Evolutionary conservation across 23 red algal genomes (phyloP).

Genomic region (Chondrus crispus): DNA sequence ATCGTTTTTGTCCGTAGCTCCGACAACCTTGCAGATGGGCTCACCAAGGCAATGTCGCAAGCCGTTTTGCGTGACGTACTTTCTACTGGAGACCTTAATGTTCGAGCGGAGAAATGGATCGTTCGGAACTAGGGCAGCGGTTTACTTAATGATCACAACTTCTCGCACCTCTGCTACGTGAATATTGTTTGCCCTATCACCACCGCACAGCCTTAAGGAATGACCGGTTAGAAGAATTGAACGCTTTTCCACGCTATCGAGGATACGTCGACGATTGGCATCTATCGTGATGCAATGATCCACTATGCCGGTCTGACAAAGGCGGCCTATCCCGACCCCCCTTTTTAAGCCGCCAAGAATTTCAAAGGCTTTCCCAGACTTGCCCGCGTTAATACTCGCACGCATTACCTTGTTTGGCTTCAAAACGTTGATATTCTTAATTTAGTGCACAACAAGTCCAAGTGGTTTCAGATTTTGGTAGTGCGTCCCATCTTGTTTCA

Average conservation of each 20-base stretch:
- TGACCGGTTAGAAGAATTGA: neutral
- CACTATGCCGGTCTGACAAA: neutral
- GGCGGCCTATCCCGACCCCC: neutral
- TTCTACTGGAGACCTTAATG: neutral
- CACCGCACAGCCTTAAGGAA: neutral
- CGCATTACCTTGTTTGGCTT: neutral
- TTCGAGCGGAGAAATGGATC: neutral
- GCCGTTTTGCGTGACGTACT: neutral
- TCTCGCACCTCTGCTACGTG: neutral
- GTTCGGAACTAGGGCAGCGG: too few species aligned
- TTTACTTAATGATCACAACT: too few species aligned
- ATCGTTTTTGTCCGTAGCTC: neutral
- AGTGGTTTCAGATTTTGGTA: neutral
- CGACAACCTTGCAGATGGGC: neutral
- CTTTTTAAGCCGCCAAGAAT: neutral
- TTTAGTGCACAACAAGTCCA: neutral
- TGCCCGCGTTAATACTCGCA: neutral
- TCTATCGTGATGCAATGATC: neutral
- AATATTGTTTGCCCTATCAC: neutral
- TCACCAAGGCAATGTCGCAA: neutral
- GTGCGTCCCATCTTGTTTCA: neutral
- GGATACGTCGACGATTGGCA: neutral
- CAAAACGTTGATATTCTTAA: neutral
- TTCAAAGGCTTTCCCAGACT: neutral
- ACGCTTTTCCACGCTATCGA: neutral